Base-by-base conservation (phyloP, 2,329 filamentous ascomycete genomes). In the Bipolaris zeicola region DNA sequence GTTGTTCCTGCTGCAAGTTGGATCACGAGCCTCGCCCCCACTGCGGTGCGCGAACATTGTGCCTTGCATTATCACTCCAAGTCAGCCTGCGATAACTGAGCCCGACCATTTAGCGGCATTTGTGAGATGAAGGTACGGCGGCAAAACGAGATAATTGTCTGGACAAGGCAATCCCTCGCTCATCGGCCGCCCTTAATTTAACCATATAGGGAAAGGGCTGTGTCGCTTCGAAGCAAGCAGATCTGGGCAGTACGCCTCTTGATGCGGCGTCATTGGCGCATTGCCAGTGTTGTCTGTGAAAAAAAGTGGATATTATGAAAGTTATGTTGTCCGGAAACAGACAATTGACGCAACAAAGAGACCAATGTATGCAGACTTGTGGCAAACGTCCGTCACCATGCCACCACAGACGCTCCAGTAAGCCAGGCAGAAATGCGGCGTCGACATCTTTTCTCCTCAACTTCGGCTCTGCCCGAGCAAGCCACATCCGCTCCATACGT, bases 401-500 rank as follows among this genome's bases (percentile, higher is more conserved):
- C 47, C 59, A 55, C 42, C 47, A 54, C 38, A 50, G 52, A 59
- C 44, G 49, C 60, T 57, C 51, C 54, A 59, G 60, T 63, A 50
- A 61, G 63, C 60, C 53, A 63, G 62, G 63, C 64, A 66, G 61
- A 62, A 61, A 45, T 65, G 66, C 60, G 67, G 68, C 63, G 58
- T 63, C 52, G 59, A 57, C 56, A 52, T 38, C 47, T 53, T 55
- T 51, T 51, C 52, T 54, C 47, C 50, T 50, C 57, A 57, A 61
- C 57, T 60, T 61, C 62, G 63, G 55, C 56, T 68, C 56, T 60
- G 53, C 58, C 55, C 63, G 66, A 63, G 66, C 66, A 71, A 56
- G 70, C 69, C 71, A 73, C 71, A 68, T 57, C 60, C 60, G 58
- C 50, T 65, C 52, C 63, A 64, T 50, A 67, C 61, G 62, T 63